These are phyloP conservation scores for Hymenoscyphus scutula DNA, from an alignment of 2,329 filamentous ascomycete genomes.

Conservation along the genomic window DNA sequence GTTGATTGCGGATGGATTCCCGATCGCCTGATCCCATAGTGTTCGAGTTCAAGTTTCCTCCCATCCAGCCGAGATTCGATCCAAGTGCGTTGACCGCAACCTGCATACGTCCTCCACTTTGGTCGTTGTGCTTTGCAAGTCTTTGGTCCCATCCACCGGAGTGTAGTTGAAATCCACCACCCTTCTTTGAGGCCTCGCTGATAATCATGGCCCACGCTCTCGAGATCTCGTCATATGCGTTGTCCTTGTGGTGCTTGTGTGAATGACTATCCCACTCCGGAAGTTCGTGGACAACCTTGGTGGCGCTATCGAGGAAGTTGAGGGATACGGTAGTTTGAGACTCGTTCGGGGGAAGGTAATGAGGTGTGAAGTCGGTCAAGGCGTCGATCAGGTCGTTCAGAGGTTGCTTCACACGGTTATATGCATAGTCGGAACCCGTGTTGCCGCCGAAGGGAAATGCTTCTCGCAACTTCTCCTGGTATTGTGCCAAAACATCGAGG, in stretches of 20 bases:
- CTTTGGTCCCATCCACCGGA: constrained; percentile 91
- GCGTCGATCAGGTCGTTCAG: constrained; percentile 81
- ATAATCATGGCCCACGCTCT: constrained; percentile 92
- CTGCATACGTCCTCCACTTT: constrained; percentile 77
- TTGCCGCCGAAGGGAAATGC: constrained; percentile 85
- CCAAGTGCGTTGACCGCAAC: constrained; percentile 76
- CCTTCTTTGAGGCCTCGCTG: constrained; percentile 84
- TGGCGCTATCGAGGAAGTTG: constrained; percentile 84
- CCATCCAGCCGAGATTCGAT: constrained; percentile 76
- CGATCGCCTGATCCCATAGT: constrained; percentile 40
- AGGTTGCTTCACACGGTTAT: constrained; percentile 84
- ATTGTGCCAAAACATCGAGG: constrained; percentile 75
- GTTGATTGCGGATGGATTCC: constrained; percentile 59
- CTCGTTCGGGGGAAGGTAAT: constrained; percentile 92
- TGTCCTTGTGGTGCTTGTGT: constrained; percentile 90
- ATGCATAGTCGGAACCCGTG: constrained; percentile 85
- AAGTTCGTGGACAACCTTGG: constrained; percentile 82
- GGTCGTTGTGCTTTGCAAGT: constrained; percentile 81
- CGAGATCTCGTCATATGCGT: constrained; percentile 93
- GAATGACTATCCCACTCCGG: constrained; percentile 88
- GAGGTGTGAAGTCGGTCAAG: constrained; percentile 88
- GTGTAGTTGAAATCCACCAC: constrained; percentile 84
- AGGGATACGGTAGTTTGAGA: constrained; percentile 78
- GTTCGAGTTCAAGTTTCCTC: constrained; percentile 34
- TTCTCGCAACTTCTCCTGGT: constrained; percentile 73